phyloP scores from a whole-genome alignment of 1,284 basidiomycete species.

The Rhodotorula sp. region DNA sequence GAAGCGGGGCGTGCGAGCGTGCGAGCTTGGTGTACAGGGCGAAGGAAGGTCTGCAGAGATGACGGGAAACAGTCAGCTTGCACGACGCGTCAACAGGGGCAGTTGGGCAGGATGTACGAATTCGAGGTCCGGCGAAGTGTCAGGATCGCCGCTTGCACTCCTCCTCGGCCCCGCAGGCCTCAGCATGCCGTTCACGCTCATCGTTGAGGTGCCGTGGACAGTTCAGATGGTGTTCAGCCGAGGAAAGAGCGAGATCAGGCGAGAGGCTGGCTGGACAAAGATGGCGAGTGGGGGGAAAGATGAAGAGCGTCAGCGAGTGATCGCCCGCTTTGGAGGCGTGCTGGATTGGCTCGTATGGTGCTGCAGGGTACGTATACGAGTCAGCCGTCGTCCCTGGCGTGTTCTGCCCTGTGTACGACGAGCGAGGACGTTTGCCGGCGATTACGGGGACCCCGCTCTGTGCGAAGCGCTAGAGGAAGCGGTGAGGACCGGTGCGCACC shows the following conservation, averaged over 20 bases:
- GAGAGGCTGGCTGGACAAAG: neutral
- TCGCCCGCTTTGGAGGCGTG: too few species aligned
- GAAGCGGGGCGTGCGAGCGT: slow-evolving; percentile 14
- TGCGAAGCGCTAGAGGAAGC: too few species aligned
- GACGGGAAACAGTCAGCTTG: too few species aligned
- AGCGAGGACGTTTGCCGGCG: too few species aligned
- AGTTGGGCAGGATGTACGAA: slow-evolving; percentile 12
- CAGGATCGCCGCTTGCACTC: neutral
- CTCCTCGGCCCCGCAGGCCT: neutral
- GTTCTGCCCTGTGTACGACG: too few species aligned
- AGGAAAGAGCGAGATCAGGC: neutral
- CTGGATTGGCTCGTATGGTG: too few species aligned
- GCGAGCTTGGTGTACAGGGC: slow-evolving; percentile 4
- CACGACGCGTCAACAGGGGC: neutral
- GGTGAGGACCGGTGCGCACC: too few species aligned
- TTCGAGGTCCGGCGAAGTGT: slow-evolving; percentile 26
- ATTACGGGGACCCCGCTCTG: too few species aligned
- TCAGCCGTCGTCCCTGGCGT: too few species aligned
- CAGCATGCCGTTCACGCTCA: neutral
- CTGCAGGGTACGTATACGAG: too few species aligned
- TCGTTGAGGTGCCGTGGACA: too few species aligned
- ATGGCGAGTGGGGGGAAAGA: neutral
- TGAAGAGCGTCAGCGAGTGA: slow-evolving; percentile 18
- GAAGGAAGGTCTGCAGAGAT: slow-evolving; percentile 10
- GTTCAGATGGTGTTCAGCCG: neutral